Conservation (phyloP, 495 filamentous ascomycete species). For the Xylaria acuta region DNA sequence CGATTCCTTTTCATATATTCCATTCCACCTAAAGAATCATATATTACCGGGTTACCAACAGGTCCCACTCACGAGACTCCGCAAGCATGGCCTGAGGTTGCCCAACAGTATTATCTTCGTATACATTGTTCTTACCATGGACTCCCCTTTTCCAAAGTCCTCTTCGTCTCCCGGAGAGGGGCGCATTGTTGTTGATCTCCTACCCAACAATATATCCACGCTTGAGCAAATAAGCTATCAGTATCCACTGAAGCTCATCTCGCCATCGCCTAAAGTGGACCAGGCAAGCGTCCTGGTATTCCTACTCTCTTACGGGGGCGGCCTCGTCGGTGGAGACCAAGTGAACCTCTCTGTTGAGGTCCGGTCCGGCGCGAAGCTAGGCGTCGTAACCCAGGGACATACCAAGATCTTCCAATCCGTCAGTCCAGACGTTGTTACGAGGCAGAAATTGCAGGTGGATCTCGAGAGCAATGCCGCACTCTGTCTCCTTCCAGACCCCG, state of each 20-base stretch:
- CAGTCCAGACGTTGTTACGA: slow-evolving; percentile 61
- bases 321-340: slow-evolving; percentile 83
- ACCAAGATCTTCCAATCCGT: slow-evolving; percentile 93
- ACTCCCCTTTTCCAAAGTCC: slow-evolving; percentile 69
- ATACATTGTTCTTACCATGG: slow-evolving; percentile 41
- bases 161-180: slow-evolving; percentile 79
- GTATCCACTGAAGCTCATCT: slow-evolving; percentile 94
- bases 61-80: background rate
- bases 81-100: slow-evolving; percentile 6
- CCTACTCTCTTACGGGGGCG: slow-evolving; percentile 93
- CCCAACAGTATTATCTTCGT: background rate
- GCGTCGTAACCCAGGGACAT: slow-evolving; percentile 90
- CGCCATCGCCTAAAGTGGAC: slow-evolving; percentile 60
- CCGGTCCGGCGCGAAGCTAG: slow-evolving; percentile 68
- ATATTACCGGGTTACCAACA: background rate
- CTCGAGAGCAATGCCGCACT: slow-evolving; percentile 69
- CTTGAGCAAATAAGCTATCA: slow-evolving; percentile 82
- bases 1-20: background rate
- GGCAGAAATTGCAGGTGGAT: slow-evolving; percentile 70
- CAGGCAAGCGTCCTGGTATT: slow-evolving; percentile 74
- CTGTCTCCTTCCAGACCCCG: slow-evolving; percentile 93
- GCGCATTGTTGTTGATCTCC: slow-evolving; percentile 71
- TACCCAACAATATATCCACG: slow-evolving; percentile 72
- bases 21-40: background rate
- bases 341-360: slow-evolving; percentile 76